Conservation (phyloP, 306 rosid species). For the Fragaria nilgerrensis region DNA sequence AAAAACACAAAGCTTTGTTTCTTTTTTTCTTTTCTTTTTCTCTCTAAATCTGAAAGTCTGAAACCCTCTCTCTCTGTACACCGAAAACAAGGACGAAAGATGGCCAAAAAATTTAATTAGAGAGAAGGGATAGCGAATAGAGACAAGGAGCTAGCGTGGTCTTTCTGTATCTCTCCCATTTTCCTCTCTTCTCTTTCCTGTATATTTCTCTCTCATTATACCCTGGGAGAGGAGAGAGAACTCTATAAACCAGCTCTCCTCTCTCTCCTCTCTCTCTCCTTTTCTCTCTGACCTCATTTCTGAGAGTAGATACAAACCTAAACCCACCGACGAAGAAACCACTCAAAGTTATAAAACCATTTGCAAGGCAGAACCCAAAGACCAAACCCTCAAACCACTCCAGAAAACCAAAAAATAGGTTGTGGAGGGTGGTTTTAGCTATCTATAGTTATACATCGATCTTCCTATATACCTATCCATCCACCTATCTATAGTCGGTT, state of each 20-base stretch:
- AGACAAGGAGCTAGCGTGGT: background rate
- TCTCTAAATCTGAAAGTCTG: slow-evolving; percentile 27
- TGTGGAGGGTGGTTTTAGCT: background rate
- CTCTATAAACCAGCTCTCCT: background rate
- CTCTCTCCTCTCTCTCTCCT: background rate
- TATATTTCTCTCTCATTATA: slow-evolving; percentile 15
- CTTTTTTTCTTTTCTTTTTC: background rate
- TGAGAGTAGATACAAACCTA: background rate
- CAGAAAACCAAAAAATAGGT: background rate
- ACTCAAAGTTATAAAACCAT: background rate
- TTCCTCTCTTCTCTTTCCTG: slow-evolving; percentile 27
- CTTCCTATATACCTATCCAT: background rate
- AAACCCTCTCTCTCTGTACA: slow-evolving; percentile 16
- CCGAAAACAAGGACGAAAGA: slow-evolving; percentile 15
- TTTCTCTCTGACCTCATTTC: slow-evolving; percentile 11
- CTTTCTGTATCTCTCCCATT: background rate
- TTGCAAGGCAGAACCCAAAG: background rate
- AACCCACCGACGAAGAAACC: background rate
- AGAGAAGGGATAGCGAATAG: slow-evolving; percentile 1
- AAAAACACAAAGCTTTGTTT: background rate
- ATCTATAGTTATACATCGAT: background rate
- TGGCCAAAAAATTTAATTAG: background rate
- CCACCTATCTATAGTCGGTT: background rate
- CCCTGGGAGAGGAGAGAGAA: slow-evolving; percentile 49
- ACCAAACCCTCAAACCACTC: background rate